These are phyloP conservation scores for Setaria viridis DNA, from an alignment of 202 grass and related monocot genomes.

Conservation along the genomic window DNA sequence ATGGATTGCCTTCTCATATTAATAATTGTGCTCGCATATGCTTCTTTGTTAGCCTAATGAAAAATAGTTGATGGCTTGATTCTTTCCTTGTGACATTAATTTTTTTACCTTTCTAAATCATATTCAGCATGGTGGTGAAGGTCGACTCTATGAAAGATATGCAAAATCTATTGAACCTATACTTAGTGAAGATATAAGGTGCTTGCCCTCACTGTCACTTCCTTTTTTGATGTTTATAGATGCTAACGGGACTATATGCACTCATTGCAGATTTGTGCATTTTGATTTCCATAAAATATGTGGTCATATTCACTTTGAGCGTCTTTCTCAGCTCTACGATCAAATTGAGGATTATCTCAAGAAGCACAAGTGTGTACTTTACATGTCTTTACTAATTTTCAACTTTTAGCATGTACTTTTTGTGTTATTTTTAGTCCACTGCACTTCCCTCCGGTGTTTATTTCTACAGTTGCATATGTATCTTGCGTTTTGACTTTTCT, in stretches of 20 bases:
- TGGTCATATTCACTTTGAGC: conserved; percentile 93
- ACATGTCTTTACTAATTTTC: neutral
- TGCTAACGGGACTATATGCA: conserved; percentile 27
- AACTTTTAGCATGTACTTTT: neutral
- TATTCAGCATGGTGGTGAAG: conserved; percentile 85
- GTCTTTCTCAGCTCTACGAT: conserved; percentile 82
- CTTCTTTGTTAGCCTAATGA: neutral
- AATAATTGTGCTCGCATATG: neutral
- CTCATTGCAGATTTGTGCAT: conserved; percentile 77
- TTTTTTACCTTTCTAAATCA: conserved; percentile 22
- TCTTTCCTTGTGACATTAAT: conserved; percentile 34
- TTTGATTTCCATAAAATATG: conserved; percentile 96
- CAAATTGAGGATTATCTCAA: conserved; percentile 87
- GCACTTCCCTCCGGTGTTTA: neutral
- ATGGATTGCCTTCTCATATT: neutral
- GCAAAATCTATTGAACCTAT: conserved; percentile 81
- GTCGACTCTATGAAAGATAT: conserved; percentile 79
- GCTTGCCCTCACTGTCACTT: neutral
- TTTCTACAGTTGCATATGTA: neutral
- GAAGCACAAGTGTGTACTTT: conserved; percentile 67
- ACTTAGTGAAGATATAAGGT: conserved; percentile 92
- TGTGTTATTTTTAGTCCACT: neutral
- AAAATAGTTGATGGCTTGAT: conserved; percentile 5
- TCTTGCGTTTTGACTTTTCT: neutral
- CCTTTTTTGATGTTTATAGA: conserved; percentile 2